Evolutionary conservation across 2,329 filamentous ascomycete species (phyloP).

Genomic region (Curvularia eragrostidis): DNA sequence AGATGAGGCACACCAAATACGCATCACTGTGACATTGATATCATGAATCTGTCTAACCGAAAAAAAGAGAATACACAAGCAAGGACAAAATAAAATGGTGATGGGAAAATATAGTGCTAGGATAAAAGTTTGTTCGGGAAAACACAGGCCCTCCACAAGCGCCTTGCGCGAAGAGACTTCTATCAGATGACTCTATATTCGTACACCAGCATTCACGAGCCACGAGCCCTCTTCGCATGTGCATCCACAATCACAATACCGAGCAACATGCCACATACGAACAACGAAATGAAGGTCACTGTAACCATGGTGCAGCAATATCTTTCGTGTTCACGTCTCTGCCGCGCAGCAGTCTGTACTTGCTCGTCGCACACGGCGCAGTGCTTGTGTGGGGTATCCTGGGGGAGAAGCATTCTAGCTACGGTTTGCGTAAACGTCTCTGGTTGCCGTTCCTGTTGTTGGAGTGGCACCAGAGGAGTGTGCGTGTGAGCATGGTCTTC

Average conservation of each 20-base stretch:
- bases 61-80: not conserved
- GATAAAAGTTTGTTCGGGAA: too few species aligned
- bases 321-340: slow-evolving; percentile 26
- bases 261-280: slow-evolving; percentile 27
- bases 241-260: slow-evolving; percentile 23
- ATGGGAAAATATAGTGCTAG: too few species aligned
- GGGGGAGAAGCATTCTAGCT: slow-evolving; percentile 32
- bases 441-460: not conserved
- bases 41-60: not conserved
- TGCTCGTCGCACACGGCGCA: slow-evolving; percentile 40
- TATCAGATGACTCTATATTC: too few species aligned
- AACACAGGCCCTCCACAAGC: too few species aligned
- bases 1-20: not conserved
- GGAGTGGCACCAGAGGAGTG: slow-evolving; percentile 3
- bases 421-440: slow-evolving; percentile 35
- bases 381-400: slow-evolving; percentile 30
- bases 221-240: slow-evolving; percentile 5
- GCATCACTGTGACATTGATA: not conserved
- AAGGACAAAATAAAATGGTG: not conserved
- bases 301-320: slow-evolving; percentile 38
- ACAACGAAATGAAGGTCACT: slow-evolving; percentile 26
- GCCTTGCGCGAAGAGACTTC: too few species aligned
- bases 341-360: slow-evolving; percentile 22
- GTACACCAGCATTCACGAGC: too few species aligned
- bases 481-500: slow-evolving; percentile 29